These are phyloP conservation scores for Penicillium cinerascens DNA, from an alignment of 495 filamentous ascomycete species.

Conservation along the genomic window DNA sequence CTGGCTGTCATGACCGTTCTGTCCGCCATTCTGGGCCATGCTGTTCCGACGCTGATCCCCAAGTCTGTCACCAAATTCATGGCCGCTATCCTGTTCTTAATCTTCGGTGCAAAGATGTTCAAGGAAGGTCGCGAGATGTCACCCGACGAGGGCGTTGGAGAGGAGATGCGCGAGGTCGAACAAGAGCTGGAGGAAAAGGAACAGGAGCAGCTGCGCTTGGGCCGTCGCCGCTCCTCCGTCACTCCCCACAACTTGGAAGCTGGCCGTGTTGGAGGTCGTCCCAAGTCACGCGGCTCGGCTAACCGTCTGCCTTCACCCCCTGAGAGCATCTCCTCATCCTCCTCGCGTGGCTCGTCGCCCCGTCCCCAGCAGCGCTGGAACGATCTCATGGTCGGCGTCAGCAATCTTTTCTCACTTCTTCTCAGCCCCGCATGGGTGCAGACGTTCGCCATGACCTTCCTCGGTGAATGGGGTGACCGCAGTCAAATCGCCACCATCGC, in stretches of 20 bases:
- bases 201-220: slow-evolving; percentile 55
- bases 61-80: slow-evolving; percentile 83
- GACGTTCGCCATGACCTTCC: slow-evolving; percentile 98
- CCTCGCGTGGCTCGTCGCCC: slow-evolving; percentile 58
- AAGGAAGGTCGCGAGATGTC: slow-evolving; percentile 86
- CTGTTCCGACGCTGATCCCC: slow-evolving; percentile 85
- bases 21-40: slow-evolving; percentile 93
- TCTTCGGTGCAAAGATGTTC: slow-evolving; percentile 84
- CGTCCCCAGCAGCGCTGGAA: slow-evolving; percentile 35
- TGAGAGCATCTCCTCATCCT: slow-evolving; percentile 52
- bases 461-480: slow-evolving; percentile 97
- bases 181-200: slow-evolving; percentile 94
- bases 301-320: slow-evolving; percentile 54
- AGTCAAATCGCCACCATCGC: slow-evolving; percentile 98
- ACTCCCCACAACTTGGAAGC: slow-evolving; percentile 50
- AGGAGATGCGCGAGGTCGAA: slow-evolving; percentile 97
- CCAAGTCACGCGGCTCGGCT: slow-evolving; percentile 42
- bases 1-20: slow-evolving; percentile 91
- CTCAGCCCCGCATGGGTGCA: slow-evolving; percentile 97
- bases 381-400: slow-evolving; percentile 57
- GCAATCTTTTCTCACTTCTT: slow-evolving; percentile 82
- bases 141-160: slow-evolving; percentile 79
- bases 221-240: slow-evolving; percentile 48
- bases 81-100: slow-evolving; percentile 77
- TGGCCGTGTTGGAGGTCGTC: slow-evolving; percentile 40